Evolutionary conservation across 345 rosid species (phyloP).

Genomic region (Lumnitzera littorea): DNA sequence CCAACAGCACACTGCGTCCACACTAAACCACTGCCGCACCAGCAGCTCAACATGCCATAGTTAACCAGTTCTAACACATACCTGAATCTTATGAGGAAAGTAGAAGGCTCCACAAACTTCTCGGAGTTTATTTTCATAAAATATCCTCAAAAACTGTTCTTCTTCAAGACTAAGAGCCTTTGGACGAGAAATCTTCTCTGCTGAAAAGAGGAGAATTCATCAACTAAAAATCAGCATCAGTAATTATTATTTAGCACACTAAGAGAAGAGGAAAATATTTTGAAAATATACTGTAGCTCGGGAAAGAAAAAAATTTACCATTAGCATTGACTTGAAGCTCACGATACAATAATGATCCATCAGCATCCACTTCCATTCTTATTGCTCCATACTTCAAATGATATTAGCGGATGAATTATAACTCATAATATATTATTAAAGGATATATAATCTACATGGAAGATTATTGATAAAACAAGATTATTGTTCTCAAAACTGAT

Average conservation of each 20-base stretch:
- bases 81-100: constrained; percentile 98
- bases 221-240: constrained; percentile 1
- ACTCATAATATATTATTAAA: background rate
- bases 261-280: background rate
- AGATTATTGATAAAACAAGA: background rate
- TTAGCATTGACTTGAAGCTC: constrained; percentile 44
- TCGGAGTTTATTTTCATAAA: constrained; percentile 82
- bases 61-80: background rate
- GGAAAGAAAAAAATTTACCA: constrained; percentile 23
- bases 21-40: too few relatives aligned
- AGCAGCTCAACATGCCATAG: too few relatives aligned
- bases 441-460: background rate
- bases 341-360: constrained; percentile 77
- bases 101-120: constrained; percentile 95
- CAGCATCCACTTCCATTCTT: constrained; percentile 74
- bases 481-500: background rate
- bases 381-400: constrained; percentile 65
- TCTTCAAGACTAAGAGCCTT: constrained; percentile 81
- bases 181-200: constrained; percentile 72
- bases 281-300: background rate
- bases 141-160: constrained; percentile 82
- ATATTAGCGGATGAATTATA: background rate
- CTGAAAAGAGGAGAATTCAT: constrained; percentile 22
- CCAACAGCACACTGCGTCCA: too few relatives aligned
- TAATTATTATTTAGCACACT: background rate